Evolutionary conservation across 2,329 filamentous ascomycete genomes (phyloP), one percentile per base, ranked within the genome.

Genomic region (Conoideocrella luteorostrata): DNA sequence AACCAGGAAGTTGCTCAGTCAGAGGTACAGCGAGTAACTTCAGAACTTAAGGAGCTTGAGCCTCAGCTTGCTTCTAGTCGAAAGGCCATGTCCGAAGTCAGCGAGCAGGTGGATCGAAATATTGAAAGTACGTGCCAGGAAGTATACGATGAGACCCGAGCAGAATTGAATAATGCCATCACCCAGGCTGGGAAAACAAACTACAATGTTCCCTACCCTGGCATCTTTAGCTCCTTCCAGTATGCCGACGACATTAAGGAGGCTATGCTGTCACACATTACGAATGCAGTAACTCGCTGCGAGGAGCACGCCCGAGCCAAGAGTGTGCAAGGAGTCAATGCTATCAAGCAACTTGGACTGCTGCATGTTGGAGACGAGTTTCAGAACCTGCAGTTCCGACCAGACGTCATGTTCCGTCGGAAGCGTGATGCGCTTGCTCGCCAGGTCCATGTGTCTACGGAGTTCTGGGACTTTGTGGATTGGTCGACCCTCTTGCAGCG

Each of bases 391-490:
- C 87, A 81, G 52, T 96, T 98, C 80, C 81, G 86, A 23, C 81
- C 88, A 2, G 89, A 96, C 55, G 80, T 90, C 59, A 97, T 98
- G 93, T 98, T 97, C 72, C 82, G 81, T 47, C 82, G 87, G 49
- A 85, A 85, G 57, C 79, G 82, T 47, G 88, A 98, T 61, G 79
- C 81, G 2, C 70, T 95, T 32, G 89, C 88, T 5, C 81, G 88
- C 50, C 84, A 95, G 58, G 82, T 97, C 13, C 82, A 96, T 48
- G 82, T 95, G 17, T 81, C 93, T 43, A 86, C 93, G 4, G 90
- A 98, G 58, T 55, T 95, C 1, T 86, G 77, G 77, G 93, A 98
- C 67, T 97, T 98, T 71, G 87, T 98, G 56, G 93, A 98, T 63
- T 74, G 89, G 63, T 75, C 81, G 15, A 86, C 81, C 10, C 68